Evolutionary conservation across 768 basidiomycete genomes (phyloP).

Genomic region (Boletus vinaceobasis): DNA sequence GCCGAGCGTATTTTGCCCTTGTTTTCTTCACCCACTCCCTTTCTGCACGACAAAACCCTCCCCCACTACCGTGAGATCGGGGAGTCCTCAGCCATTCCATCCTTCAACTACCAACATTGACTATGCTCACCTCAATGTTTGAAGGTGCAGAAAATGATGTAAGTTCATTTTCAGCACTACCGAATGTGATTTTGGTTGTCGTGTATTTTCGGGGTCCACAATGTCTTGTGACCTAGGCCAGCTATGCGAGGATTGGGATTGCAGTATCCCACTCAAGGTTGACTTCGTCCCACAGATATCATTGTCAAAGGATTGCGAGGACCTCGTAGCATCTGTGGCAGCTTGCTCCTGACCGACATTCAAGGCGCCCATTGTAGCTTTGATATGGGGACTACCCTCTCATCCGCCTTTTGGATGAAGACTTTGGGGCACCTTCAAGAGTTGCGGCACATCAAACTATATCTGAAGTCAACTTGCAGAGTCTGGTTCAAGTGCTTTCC

Average conservation of each 20-base stretch:
- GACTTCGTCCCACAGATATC: conserved; percentile 12
- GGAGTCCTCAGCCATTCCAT: too few species aligned
- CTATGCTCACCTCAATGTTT: too few species aligned
- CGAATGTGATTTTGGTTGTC: conserved; percentile 6
- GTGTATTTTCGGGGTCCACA: conserved; percentile 6
- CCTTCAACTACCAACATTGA: too few species aligned
- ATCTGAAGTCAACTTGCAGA: conserved; percentile 1
- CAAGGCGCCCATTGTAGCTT: conserved; percentile 11
- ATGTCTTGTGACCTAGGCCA: conserved; percentile 3
- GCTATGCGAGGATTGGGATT: conserved; percentile 17
- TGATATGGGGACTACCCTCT: conserved; percentile 6
- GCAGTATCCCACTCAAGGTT: conserved; percentile 17
- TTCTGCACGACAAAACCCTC: too few species aligned
- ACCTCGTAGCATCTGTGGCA: conserved; percentile 13
- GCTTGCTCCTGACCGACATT: conserved; percentile 11
- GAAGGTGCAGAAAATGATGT: too few species aligned
- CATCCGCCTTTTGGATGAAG: conserved; percentile 14
- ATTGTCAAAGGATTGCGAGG: conserved; percentile 8
- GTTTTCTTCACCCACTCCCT: conserved; percentile 16
- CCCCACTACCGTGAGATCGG: too few species aligned
- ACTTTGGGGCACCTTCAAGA: conserved; percentile 15
- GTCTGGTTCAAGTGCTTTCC: conserved; percentile 9
- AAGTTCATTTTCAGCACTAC: conserved; percentile 19
- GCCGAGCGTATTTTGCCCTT: conserved; percentile 25
- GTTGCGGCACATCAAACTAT: conserved; percentile 11